Conservation (phyloP, 306 rosid genomes). For the Glycine soja region DNA sequence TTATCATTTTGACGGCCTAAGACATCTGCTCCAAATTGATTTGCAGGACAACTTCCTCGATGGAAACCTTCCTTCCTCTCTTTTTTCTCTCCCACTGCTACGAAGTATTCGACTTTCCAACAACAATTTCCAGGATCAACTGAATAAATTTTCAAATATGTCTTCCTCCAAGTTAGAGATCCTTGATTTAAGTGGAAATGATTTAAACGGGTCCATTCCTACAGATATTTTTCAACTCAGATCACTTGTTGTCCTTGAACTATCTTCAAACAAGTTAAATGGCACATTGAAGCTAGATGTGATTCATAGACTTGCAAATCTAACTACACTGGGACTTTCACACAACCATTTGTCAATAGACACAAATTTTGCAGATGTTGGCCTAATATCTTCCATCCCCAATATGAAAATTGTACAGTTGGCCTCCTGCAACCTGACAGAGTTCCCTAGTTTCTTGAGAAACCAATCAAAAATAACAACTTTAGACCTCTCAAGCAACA, state of each 20-base stretch:
- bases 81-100: constrained; percentile 44
- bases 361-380: not conserved
- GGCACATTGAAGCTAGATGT: constrained; percentile 32
- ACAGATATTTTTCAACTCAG: constrained; percentile 23
- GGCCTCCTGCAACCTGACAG: not conserved
- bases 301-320: not conserved
- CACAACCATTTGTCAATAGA: constrained; percentile 11
- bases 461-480: not conserved
- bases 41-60: constrained; percentile 20
- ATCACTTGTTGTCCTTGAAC: constrained; percentile 29
- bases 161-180: constrained; percentile 33
- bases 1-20: constrained; percentile 28
- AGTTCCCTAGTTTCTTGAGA: not conserved
- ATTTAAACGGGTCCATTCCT: constrained; percentile 54
- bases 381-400: not conserved
- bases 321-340: not conserved
- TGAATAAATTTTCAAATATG: not conserved
- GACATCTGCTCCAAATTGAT: not conserved
- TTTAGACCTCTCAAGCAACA: constrained; percentile 65
- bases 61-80: constrained; percentile 42
- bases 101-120: not conserved
- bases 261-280: constrained; percentile 58
- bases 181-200: constrained; percentile 58
- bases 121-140: constrained; percentile 45
- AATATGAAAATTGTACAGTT: not conserved